Conservation (phyloP, 2,329 filamentous ascomycete genomes). For the Epichloe amarillans region DNA sequence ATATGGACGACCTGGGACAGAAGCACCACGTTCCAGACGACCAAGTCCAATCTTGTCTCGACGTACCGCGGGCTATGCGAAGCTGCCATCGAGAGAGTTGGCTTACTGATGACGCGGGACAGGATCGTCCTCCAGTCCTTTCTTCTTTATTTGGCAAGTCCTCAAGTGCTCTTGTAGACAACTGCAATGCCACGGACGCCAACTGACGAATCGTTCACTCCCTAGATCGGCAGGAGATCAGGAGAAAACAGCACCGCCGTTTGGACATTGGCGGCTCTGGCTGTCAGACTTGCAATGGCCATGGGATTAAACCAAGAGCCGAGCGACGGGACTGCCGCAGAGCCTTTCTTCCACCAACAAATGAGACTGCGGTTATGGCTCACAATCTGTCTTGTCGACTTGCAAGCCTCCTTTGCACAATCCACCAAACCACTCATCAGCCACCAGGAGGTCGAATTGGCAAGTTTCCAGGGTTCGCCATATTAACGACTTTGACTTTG, state of each 20-base stretch:
- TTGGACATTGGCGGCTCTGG: slow-evolving; percentile 6
- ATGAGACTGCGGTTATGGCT: slow-evolving; percentile 7
- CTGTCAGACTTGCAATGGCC: slow-evolving; percentile 5
- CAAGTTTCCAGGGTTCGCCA: slow-evolving; percentile 1
- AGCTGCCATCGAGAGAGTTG: slow-evolving; percentile 10
- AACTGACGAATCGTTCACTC: background rate
- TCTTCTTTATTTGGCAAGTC: slow-evolving; percentile 13
- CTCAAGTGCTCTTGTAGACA: background rate
- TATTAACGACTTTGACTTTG: slow-evolving; percentile 7
- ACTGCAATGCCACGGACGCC: background rate
- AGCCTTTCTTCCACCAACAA: slow-evolving; percentile 7
- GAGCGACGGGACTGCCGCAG: background rate
- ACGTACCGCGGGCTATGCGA: slow-evolving; percentile 7
- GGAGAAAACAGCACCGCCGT: slow-evolving; percentile 4
- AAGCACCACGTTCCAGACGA: slow-evolving; percentile 3
- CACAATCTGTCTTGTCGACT: slow-evolving; percentile 6
- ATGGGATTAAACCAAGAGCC: slow-evolving; percentile 3
- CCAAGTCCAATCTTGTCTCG: slow-evolving; percentile 7
- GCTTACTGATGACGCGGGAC: slow-evolving; percentile 13
- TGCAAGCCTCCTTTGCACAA: slow-evolving; percentile 5
- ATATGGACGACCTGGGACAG: background rate
- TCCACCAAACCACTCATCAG: slow-evolving; percentile 5
- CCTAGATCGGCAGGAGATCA: slow-evolving; percentile 4
- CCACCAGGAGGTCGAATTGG: background rate
- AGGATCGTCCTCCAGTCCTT: slow-evolving; percentile 17